Evolutionary conservation across 2,329 filamentous ascomycete genomes (phyloP).

Genomic region (Cladophialophora immunda): DNA sequence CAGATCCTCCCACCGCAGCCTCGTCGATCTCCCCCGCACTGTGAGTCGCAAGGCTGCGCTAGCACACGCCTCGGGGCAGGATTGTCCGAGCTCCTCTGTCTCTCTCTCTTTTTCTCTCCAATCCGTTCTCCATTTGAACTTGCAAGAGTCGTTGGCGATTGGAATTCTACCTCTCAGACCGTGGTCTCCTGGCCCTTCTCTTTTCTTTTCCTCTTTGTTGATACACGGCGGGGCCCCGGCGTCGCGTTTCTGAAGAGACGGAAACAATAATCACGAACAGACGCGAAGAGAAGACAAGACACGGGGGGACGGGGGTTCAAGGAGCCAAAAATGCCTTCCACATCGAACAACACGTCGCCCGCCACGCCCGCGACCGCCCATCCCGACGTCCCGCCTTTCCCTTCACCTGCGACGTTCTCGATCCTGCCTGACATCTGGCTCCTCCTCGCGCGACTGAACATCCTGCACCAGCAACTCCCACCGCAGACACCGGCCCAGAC

Average conservation of each 20-base stretch:
- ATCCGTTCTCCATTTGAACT: too few species aligned
- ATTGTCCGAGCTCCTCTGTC: not conserved
- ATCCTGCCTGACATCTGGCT: constrained; percentile 81
- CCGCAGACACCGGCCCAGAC: constrained; percentile 25
- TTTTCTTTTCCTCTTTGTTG: not conserved
- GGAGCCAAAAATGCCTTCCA: not conserved
- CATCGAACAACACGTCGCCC: not conserved
- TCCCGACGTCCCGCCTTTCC: constrained; percentile 57
- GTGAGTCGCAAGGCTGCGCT: not conserved
- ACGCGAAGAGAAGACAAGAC: not conserved
- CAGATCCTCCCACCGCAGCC: too few species aligned
- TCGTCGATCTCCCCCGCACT: not conserved
- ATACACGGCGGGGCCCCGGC: too few species aligned
- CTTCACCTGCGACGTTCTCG: constrained; percentile 84
- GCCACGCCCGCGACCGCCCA: constrained; percentile 31
- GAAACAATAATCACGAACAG: not conserved
- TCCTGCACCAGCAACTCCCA: constrained; percentile 48
- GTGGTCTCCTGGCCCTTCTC: too few species aligned
- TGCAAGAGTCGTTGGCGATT: too few species aligned
- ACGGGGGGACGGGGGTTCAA: not conserved
- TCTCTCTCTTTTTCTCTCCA: too few species aligned
- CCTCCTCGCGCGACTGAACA: constrained; percentile 73
- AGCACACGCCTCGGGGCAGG: not conserved
- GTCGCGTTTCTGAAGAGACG: not conserved
- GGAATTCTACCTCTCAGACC: too few species aligned